A percentile compares a stretch with the other conserved stretches of the same genome.
Conservation (phyloP, 2,329 filamentous ascomycete genomes). For the Geosmithia putterillii region DNA sequence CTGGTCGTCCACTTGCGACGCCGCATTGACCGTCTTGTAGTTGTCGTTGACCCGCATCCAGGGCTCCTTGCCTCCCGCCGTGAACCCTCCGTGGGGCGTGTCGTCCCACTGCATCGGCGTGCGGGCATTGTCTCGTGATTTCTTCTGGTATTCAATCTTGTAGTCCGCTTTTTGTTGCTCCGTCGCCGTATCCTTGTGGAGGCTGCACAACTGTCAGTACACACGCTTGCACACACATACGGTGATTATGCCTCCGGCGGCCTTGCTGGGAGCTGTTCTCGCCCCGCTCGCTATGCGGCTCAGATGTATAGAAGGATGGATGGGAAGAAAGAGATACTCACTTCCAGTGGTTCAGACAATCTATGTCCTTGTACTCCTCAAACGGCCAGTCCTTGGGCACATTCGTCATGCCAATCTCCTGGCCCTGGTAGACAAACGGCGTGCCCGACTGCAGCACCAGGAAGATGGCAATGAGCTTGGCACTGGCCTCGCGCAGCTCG, state of each 20-base stretch:
- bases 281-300: constrained; percentile 1
- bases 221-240: no score
- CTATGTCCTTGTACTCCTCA: constrained; percentile 57
- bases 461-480: constrained; percentile 48
- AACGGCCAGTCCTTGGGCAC: constrained; percentile 48
- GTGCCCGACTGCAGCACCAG: constrained; percentile 48
- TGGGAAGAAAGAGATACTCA: constrained; percentile 8
- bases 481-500: constrained; percentile 32
- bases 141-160: constrained; percentile 37
- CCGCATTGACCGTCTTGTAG: constrained; percentile 50
- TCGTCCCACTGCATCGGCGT: constrained; percentile 61
- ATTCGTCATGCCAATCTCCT: constrained; percentile 57
- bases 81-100: constrained; percentile 52
- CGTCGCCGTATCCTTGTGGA: constrained; percentile 24
- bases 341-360: constrained; percentile 40
- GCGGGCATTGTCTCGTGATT: constrained; percentile 57
- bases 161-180: constrained; percentile 21
- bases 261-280: no score
- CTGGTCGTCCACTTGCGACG: constrained; percentile 31
- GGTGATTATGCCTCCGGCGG: no score
- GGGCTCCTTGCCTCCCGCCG: constrained; percentile 32
- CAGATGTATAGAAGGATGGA: background rate
- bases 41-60: constrained; percentile 63
- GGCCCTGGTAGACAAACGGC: constrained; percentile 57
- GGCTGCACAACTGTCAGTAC: constrained; percentile 11